Evolutionary conservation across 305 asterid genomes (phyloP).

Genomic region (Striga hermonthica): DNA sequence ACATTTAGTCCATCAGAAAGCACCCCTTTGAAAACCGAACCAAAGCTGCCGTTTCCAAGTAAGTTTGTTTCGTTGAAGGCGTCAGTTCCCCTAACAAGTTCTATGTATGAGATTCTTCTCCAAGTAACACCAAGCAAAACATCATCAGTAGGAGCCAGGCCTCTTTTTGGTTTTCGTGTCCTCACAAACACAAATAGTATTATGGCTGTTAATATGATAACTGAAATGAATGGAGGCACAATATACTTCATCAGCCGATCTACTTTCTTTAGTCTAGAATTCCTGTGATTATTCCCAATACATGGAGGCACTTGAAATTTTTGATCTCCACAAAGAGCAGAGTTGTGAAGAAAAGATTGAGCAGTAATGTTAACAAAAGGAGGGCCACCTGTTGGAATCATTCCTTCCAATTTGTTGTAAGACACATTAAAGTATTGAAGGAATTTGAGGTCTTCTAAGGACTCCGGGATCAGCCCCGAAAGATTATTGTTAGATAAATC

Average conservation of each 20-base stretch:
- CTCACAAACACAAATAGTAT: conserved; percentile 7
- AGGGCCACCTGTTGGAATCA: conserved; percentile 27
- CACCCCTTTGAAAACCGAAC: conserved; percentile 36
- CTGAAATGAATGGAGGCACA: conserved; percentile 9
- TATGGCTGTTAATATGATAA: not conserved
- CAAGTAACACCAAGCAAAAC: not conserved
- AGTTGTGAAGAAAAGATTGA: conserved; percentile 27
- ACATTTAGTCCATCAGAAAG: conserved; percentile 35
- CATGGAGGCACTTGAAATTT: conserved; percentile 28
- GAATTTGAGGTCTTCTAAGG: conserved; percentile 7
- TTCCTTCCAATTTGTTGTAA: conserved; percentile 29
- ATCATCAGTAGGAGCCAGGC: not conserved
- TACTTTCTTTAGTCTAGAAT: not conserved
- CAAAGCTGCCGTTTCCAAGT: conserved; percentile 43
- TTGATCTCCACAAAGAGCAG: conserved; percentile 28
- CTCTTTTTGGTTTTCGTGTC: not conserved
- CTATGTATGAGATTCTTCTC: conserved; percentile 34
- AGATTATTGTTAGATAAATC: conserved; percentile 34
- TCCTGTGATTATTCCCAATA: not conserved
- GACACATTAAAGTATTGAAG: conserved; percentile 30
- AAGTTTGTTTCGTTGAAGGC: conserved; percentile 33
- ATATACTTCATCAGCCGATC: conserved; percentile 14
- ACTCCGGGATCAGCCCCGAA: conserved; percentile 37
- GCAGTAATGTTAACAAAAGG: conserved; percentile 18
- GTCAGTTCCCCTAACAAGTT: conserved; percentile 33